phyloP scores from a whole-genome alignment of 2,329 filamentous ascomycete genomes.

The Tolypocladium ovalisporum region DNA sequence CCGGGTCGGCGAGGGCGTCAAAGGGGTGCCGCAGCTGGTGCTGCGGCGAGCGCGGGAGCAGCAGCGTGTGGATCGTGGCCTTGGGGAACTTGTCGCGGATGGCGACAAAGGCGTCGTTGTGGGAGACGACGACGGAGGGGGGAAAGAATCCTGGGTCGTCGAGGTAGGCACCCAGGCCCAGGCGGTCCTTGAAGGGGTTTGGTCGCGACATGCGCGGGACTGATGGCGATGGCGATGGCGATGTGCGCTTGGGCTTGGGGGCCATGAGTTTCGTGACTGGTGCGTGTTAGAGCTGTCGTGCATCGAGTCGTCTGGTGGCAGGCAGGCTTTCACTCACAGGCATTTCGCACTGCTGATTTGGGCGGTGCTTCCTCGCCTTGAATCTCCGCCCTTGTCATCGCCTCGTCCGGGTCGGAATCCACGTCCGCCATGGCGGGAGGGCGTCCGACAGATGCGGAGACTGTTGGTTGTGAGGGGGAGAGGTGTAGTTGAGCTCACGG shows the following conservation, averaged over 20 bases:
- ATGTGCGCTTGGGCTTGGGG: slow-evolving; percentile 21
- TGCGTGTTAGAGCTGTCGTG: not conserved
- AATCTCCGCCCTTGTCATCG: slow-evolving; percentile 30
- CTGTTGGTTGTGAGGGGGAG: not conserved
- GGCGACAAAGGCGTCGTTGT: slow-evolving; percentile 58
- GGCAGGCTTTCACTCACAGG: slow-evolving; percentile 28
- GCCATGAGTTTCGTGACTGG: slow-evolving; percentile 26
- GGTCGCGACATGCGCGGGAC: slow-evolving; percentile 8
- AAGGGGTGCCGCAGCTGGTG: slow-evolving; percentile 62
- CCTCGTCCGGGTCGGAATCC: slow-evolving; percentile 23
- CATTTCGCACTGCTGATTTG: slow-evolving; percentile 22
- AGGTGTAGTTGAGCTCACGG: not conserved
- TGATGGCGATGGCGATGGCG: slow-evolving; percentile 4
- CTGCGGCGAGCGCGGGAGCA: slow-evolving; percentile 62
- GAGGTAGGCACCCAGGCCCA: slow-evolving; percentile 59
- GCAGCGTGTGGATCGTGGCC: slow-evolving; percentile 69
- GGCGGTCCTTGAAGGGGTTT: slow-evolving; percentile 35
- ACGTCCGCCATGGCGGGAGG: not conserved
- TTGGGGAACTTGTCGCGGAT: slow-evolving; percentile 85
- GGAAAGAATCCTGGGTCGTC: slow-evolving; percentile 50
- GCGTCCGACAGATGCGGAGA: not conserved
- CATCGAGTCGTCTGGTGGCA: too few species aligned
- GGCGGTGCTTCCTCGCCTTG: slow-evolving; percentile 5
- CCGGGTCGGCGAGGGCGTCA: slow-evolving; percentile 59
- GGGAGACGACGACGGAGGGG: slow-evolving; percentile 50